These are phyloP conservation scores for Ogataea saltuana DNA, from an alignment of 805 yeast genomes.

Conservation along the genomic window DNA sequence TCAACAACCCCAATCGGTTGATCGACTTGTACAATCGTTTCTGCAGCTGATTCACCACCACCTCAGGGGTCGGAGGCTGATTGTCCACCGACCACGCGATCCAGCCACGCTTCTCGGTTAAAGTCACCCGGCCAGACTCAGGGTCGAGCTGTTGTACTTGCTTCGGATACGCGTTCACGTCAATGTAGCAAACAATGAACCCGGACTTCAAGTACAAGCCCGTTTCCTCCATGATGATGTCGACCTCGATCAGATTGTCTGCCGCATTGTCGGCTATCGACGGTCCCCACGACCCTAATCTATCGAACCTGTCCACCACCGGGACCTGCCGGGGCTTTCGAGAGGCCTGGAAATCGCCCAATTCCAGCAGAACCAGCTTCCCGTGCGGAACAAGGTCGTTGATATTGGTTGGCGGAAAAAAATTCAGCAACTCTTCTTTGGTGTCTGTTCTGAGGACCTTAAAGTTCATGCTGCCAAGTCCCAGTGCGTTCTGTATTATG, in stretches of 20 bases:
- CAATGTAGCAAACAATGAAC: conserved; percentile 41
- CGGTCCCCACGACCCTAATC: too few species aligned
- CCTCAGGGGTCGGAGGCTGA: conserved; percentile 33
- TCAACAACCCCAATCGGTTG: conserved; percentile 28
- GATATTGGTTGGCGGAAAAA: conserved; percentile 58
- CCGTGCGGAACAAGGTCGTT: conserved; percentile 57
- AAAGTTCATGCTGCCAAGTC: conserved; percentile 60
- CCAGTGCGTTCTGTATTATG: conserved; percentile 53
- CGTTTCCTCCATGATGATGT: conserved; percentile 54
- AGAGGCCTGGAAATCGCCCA: conserved; percentile 47
- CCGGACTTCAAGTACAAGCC: conserved; percentile 57
- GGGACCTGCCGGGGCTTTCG: conserved; percentile 1
- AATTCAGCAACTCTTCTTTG: conserved; percentile 38
- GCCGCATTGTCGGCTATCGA: background rate
- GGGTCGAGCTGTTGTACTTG: conserved; percentile 10
- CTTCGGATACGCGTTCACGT: conserved; percentile 34
- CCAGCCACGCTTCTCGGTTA: conserved; percentile 23
- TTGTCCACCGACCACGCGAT: conserved; percentile 38
- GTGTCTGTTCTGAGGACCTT: conserved; percentile 40
- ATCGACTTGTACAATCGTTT: conserved; percentile 50
- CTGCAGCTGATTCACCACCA: conserved; percentile 47
- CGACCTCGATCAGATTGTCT: conserved; percentile 38
- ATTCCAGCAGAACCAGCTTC: conserved; percentile 48
- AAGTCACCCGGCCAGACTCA: conserved; percentile 1
- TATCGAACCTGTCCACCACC: too few species aligned